Base-by-base conservation (phyloP, 345 rosid genomes). In the Eucalyptus fibrosa region DNA sequence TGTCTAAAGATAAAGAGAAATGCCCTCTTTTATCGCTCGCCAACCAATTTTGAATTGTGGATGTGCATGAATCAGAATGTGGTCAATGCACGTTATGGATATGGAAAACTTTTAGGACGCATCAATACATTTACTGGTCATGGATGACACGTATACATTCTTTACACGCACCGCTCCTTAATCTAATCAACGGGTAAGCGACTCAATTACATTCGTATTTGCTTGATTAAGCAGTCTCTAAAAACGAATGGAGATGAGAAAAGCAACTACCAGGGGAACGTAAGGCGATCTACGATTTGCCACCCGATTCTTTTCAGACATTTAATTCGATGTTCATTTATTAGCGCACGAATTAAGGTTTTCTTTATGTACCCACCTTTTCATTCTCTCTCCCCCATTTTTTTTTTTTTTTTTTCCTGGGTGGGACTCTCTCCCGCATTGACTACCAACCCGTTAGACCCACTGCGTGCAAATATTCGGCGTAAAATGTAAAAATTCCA, bases 141-240 rank as follows among this genome's bases (percentile, higher is more conserved):
- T 17, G 0, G 42, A 32, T 34, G 5, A 18, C 4, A 5, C 0
- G 1, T 32, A 21, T 69, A 17, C 21, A n/a, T 32, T 34, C 4
- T 69, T 5, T 17, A 34, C 1, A 11, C 5, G 0, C 44, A 4
- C 24, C 24, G 12, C 0, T 34, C 24, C 4, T 69, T 4, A 18
- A 69, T 69, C 81, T 9, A 34, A 9, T 18, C 24, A 11, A 34
- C 3, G 12, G 1, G 44, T 34, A 2, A 69, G 59, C 24, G 26
- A 18, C 81, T 69, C 42, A 34, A 69, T 69, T 34, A 4, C 81
- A 3, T 69, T 18, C 81, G 42, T 69, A 4, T 9, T 1, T 18
- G n/a, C 2, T 67, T 7, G 77, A 67, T 67, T 7, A 32, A 67
- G 77, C 77, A 32, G 3, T 32, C 77, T 32, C 77, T n/a, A 2